Conservation (phyloP, 805 yeast species). For the Vanderwaltozyma verrucispora region DNA sequence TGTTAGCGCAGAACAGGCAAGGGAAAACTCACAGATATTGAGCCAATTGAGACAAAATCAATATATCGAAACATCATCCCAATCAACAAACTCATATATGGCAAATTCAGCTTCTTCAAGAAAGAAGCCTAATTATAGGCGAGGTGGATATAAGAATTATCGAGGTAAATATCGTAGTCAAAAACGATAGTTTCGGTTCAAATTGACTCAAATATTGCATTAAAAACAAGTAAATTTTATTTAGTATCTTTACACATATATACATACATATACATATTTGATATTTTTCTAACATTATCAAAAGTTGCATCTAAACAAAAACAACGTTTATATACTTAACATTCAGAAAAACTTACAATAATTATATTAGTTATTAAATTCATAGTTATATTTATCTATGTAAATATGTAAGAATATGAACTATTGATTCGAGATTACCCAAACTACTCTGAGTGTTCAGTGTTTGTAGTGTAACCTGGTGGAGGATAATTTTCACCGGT, state of each 20-base stretch:
- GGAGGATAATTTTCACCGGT: conserved; percentile 7
- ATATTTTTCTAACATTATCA: too few species aligned
- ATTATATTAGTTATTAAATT: too few species aligned
- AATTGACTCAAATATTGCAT: neutral
- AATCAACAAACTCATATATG: conserved; percentile 2
- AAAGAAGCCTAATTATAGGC: neutral
- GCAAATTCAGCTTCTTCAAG: conserved; percentile 1
- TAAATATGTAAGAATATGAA: too few species aligned
- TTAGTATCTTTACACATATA: too few species aligned
- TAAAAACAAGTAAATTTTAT: too few species aligned
- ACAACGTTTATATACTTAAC: too few species aligned
- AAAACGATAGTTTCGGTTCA: conserved; percentile 3
- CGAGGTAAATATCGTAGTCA: conserved; percentile 6
- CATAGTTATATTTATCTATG: too few species aligned
- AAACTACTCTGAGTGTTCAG: too few species aligned
- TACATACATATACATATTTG: too few species aligned
- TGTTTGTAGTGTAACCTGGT: neutral
- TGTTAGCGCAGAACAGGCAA: conserved; percentile 6
- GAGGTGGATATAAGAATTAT: neutral
- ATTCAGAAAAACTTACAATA: too few species aligned
- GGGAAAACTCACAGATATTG: conserved; percentile 13
- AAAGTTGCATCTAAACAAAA: too few species aligned
- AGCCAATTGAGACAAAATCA: conserved; percentile 14
- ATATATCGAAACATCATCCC: neutral
- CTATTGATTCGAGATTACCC: too few species aligned